Evolutionary conservation across 441 rosid genomes (phyloP), one percentile per base, ranked within the genome.

Genomic region (Breynia disticha): DNA sequence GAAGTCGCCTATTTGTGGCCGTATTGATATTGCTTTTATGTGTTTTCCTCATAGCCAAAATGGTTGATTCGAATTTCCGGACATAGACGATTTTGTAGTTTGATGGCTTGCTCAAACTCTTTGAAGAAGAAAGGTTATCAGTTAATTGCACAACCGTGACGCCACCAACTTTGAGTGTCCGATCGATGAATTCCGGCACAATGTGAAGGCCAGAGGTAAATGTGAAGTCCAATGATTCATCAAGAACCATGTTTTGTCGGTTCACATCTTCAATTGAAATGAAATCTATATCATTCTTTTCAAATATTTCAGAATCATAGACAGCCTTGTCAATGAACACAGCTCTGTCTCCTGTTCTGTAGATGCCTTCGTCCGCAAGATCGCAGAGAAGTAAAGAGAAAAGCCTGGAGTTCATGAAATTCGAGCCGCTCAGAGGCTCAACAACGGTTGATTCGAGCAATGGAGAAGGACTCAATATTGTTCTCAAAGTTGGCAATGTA

Each of bases 81-180:
- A 75, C 16, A 55, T 85, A 79, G 41, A 83, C 72, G 2, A 70
- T 71, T 60, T 67, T 74, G 64, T 78, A 83, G 57, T 79, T 78
- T 16, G 24, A 43, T 19, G 79, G 78, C 47, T 78, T 75, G 5
- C 72, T 54, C 60, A 75, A 72, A 28, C 7, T 9, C 5, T 3
- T 28, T 41, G n/a, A 51, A 7, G 37, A 67, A 18, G 72, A 66
- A 48, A 71, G 69, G 19, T 64, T 60, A 13, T 68, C 57, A 28
- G 64, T 62, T 0, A 76, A 52, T 49, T 78, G 77, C 28, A 76
- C 47, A 16, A 63, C 77, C 10, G 62, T 68, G 46, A 81, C 50
- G 18, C 91, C 89, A 1, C 83, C 89, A 1, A 70, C 56, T 77
- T 72, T 83, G 46, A 88, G 80, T 37, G 61, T 48, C 17, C 82